A percentile compares a stretch with the other conserved stretches of the same genome.
phyloP scores from a whole-genome alignment of 148 eudicot genomes.

The Chenopodium berlandieri region DNA sequence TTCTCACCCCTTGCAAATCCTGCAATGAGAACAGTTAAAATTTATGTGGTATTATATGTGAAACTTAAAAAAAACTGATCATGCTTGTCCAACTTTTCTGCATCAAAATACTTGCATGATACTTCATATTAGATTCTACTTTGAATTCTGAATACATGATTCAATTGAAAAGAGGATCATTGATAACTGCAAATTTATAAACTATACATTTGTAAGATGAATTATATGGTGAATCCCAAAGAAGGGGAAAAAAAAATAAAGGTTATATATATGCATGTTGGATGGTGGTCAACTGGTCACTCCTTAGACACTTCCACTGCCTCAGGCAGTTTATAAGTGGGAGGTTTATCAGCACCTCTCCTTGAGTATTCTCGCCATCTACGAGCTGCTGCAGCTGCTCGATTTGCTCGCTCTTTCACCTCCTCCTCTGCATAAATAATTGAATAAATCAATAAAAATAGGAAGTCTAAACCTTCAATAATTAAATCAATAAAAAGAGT shows the following conservation, averaged over 20 bases:
- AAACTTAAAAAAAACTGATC: neutral
- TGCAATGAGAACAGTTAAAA: no score
- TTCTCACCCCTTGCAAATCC: no score
- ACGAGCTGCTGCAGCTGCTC: conserved; percentile 97
- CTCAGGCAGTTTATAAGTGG: conserved; percentile 79
- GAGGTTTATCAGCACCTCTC: conserved; percentile 75
- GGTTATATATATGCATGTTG: conserved; percentile 16
- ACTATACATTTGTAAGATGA: conserved; percentile 22
- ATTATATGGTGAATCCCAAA: conserved; percentile 5
- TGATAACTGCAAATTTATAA: conserved; percentile 11
- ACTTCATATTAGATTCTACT: neutral
- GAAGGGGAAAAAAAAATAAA: neutral
- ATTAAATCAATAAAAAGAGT: neutral
- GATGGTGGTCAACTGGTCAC: conserved; percentile 24
- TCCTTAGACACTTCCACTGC: conserved; percentile 57
- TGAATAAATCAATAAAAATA: neutral
- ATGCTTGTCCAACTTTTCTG: neutral
- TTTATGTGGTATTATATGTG: no score
- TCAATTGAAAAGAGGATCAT: no score
- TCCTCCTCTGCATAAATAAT: conserved; percentile 59
- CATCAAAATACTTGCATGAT: conserved; percentile 10
- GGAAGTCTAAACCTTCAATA: neutral
- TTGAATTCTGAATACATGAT: neutral
- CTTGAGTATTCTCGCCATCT: conserved; percentile 96
- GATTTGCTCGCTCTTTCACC: conserved; percentile 62